These are phyloP conservation scores for Cordia subcordata DNA, from an alignment of 257 asterid genomes.

Conservation along the genomic window DNA sequence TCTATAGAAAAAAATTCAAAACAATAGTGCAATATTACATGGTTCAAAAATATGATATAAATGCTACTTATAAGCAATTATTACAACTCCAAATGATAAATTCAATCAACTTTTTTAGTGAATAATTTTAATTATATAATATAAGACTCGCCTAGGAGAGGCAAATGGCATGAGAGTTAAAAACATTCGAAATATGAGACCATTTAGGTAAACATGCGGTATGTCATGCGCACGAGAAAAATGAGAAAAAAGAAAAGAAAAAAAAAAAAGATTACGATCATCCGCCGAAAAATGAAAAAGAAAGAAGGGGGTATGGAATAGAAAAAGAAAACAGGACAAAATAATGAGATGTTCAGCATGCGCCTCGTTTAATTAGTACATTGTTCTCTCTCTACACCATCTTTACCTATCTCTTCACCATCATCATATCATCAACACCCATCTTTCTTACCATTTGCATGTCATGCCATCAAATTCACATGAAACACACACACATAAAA, in stretches of 20 bases:
- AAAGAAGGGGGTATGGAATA: conserved; percentile 18
- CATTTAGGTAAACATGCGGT: conserved; percentile 11
- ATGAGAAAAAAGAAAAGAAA: conserved; percentile 8
- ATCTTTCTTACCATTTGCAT: no score
- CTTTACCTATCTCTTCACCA: conserved; percentile 14
- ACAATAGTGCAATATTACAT: no score
- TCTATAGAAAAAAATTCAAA: no score
- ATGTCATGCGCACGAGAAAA: conserved; percentile 29
- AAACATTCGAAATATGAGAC: conserved; percentile 4
- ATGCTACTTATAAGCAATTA: no score
- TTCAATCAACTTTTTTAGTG: no score
- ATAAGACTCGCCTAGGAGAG: no score
- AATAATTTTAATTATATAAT: no score
- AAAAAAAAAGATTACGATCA: conserved; percentile 7
- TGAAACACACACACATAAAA: no score
- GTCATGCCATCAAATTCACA: no score
- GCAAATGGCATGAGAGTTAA: conserved; percentile 4
- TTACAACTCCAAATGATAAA: no score
- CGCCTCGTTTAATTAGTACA: conserved; percentile 29
- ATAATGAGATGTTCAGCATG: conserved; percentile 56
- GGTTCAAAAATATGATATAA: no score
- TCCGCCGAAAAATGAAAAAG: conserved; percentile 4
- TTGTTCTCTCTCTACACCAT: conserved; percentile 3
- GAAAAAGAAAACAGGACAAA: conserved; percentile 47
- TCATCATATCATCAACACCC: conserved; percentile 18